Percentiles rank a stretch among this genome's conserved stretches.
Conservation (phyloP, 352 stramenopile genomes). For the Globisporangium uncinulatum region DNA sequence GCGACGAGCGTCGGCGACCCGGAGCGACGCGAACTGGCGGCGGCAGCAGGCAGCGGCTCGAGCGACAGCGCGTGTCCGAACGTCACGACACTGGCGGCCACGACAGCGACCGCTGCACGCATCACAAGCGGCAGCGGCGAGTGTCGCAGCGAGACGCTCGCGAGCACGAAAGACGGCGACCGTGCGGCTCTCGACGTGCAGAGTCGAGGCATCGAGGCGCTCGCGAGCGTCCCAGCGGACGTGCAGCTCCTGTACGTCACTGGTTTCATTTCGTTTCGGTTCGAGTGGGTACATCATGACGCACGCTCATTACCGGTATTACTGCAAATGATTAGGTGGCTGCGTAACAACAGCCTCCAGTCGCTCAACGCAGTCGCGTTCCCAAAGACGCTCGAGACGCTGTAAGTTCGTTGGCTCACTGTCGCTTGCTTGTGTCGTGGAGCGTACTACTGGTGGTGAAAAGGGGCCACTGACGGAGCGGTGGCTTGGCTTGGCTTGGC, state of each 20-base stretch:
- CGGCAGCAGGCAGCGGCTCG: constrained; percentile 4
- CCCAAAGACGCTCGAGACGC: constrained; percentile 16
- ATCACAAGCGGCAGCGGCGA: constrained; percentile 9
- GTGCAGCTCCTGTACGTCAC: constrained; percentile 13
- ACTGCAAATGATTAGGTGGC: constrained; percentile 13
- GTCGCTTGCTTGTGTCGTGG: neutral
- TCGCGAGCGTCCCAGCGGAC: constrained; percentile 25
- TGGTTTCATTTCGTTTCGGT: neutral
- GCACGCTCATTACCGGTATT: neutral
- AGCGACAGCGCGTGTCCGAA: constrained; percentile 4
- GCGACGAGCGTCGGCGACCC: constrained; percentile 11
- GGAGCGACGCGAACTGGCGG: constrained; percentile 1
- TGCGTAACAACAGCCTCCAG: constrained; percentile 30
- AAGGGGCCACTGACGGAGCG: neutral
- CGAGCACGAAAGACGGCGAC: constrained; percentile 7
- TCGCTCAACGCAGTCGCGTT: constrained; percentile 20
- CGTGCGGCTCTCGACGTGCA: constrained; percentile 20
- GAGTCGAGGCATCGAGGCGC: constrained; percentile 18
- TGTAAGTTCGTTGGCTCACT: constrained; percentile 18
- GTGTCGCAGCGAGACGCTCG: constrained; percentile 22
- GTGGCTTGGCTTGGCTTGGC: neutral
- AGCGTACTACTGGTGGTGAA: no score
- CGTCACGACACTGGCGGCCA: constrained; percentile 8
- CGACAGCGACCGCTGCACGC: constrained; percentile 6
- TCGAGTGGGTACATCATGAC: neutral